Evolutionary conservation across 805 yeast genomes (phyloP), one percentile per base, ranked within the genome.

Genomic region (Lachancea meyersii): DNA sequence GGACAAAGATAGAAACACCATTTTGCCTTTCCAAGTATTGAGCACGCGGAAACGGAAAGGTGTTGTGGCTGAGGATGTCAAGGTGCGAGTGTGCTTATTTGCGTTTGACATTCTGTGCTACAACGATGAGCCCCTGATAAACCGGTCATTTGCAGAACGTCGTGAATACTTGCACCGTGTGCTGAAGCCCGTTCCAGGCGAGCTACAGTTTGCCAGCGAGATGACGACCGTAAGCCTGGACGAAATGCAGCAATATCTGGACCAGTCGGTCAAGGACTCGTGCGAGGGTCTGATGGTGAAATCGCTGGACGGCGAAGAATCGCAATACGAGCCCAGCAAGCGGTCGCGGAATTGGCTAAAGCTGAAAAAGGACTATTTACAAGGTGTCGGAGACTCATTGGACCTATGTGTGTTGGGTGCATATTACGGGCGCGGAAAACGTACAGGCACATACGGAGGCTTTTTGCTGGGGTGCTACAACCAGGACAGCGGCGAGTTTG

Each of bases 281-380:
- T 93, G 98, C 61, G 98, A 93, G 63, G 98, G 98, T 0, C 71
- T 93, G 40, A 93, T 93, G 98, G 89, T 93, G 33, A 93, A 93
- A 60, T 79, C 86, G 64, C 67, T 91, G 28, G 82, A 84, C 44
- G 95, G 95, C 1, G 61, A 61, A 10, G 96, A 88, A 38, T 82
- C 94, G 2, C 76, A 69, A 41, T 93, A 93, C 60, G 96, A 93
- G 65, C 98, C 98, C 17, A 85, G 95, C 19, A 91, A 91, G 62
- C 75, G 98, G 59, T 86, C 96, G 1, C 72, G 96, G 44, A 89
- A 93, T 63, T 93, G 98, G 98, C 72, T 93, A 48, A 93, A 93
- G 58, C 69, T 93, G 58, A 93, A 93, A 64, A 93, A 93, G 63
- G 98, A 93, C 65, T 93, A 93, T 55, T 71, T 93, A 38, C 86